Conservation (phyloP, 805 yeast species). For the Starmerella sp. region DNA sequence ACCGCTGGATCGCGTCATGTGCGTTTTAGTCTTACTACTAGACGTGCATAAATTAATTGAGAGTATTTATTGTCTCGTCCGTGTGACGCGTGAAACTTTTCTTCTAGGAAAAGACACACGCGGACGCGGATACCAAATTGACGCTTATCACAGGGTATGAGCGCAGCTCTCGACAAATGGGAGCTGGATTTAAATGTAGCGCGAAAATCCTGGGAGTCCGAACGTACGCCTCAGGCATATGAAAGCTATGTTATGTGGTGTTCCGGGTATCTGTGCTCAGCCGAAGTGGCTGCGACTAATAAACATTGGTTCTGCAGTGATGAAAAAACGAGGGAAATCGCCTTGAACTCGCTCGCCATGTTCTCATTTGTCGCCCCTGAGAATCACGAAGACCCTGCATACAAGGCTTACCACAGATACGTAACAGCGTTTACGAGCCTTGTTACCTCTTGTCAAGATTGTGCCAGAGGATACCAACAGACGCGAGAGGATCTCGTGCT, state of each 20-base stretch:
- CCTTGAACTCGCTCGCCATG: slow-evolving; percentile 16
- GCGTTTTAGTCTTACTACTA: neutral
- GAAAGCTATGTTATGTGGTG: slow-evolving; percentile 14
- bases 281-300: neutral
- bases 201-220: slow-evolving; percentile 6
- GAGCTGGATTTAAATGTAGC: slow-evolving; percentile 1
- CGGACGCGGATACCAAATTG: neutral
- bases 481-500: slow-evolving; percentile 1
- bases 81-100: neutral
- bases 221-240: slow-evolving; percentile 3
- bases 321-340: neutral
- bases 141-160: neutral
- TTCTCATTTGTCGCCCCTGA: slow-evolving; percentile 13
- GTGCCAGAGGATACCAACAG: slow-evolving; percentile 15
- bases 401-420: neutral
- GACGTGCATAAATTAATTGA: neutral
- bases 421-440: neutral
- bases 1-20: neutral
- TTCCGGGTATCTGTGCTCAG: slow-evolving; percentile 11
- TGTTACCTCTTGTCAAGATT: slow-evolving; percentile 11
- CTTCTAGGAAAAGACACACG: neutral
- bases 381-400: slow-evolving; percentile 3
- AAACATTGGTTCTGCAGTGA: slow-evolving; percentile 21
- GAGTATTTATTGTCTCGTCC: neutral
- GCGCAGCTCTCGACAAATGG: slow-evolving; percentile 2